Evolutionary conservation across 805 yeast genomes (phyloP).

Genomic region (Jamesozyma gamospora): DNA sequence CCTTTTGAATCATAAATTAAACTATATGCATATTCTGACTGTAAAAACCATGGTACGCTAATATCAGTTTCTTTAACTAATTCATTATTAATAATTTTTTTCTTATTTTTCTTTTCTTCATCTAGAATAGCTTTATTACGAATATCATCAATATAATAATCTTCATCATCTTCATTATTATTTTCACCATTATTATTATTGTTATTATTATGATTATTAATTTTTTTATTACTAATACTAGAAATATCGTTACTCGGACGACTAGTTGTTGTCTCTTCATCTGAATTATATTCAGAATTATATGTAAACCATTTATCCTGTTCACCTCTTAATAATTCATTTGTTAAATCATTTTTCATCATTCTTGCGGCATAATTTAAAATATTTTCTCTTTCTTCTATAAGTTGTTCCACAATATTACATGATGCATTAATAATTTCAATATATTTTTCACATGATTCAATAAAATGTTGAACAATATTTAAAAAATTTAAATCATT

Average conservation of each 20-base stretch:
- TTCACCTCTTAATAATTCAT: conserved; percentile 44
- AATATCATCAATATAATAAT: neutral
- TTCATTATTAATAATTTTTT: neutral
- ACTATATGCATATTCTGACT: conserved; percentile 53
- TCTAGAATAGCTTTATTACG: neutral
- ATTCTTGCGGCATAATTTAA: conserved; percentile 66
- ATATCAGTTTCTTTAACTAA: neutral
- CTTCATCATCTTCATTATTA: conserved; percentile 1
- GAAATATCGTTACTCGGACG: too few relatives aligned
- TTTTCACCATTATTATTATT: conserved; percentile 2
- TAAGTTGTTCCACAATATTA: conserved; percentile 43
- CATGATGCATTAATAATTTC: conserved; percentile 30
- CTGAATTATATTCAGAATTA: conserved; percentile 19
- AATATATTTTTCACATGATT: conserved; percentile 27
- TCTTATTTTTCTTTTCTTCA: neutral
- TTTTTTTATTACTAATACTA: too few relatives aligned
- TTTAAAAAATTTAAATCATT: conserved; percentile 30
- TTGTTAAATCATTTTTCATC: conserved; percentile 63
- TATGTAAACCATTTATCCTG: conserved; percentile 30
- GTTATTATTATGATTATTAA: neutral
- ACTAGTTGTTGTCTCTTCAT: too few relatives aligned
- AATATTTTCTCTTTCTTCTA: conserved; percentile 61
- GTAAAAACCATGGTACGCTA: conserved; percentile 62
- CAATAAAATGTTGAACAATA: conserved; percentile 23
- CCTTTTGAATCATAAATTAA: conserved; percentile 58